Percentiles rank a stretch among this genome's conserved stretches.
phyloP scores from a whole-genome alignment of 2,329 filamentous ascomycete genomes.

The Thermoascus crustaceus region DNA sequence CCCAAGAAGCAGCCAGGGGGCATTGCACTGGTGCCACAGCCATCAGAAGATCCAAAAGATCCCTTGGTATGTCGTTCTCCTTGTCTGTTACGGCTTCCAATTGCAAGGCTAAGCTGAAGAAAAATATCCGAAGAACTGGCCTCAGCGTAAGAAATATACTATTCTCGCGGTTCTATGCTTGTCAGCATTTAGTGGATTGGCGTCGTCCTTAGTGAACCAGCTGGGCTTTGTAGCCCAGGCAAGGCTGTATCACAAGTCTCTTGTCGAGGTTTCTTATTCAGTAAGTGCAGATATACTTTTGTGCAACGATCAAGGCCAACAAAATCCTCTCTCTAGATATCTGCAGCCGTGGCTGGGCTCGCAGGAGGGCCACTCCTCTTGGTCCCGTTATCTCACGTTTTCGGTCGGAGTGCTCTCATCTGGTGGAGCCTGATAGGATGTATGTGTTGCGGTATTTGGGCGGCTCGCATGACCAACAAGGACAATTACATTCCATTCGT shows the following conservation, averaged over 20 bases:
- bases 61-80: no score
- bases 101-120: no score
- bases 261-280: constrained; percentile 10
- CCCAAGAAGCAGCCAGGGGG: no score
- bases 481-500: constrained; percentile 15
- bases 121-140: no score
- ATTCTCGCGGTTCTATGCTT: constrained; percentile 5
- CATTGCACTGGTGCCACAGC: not conserved
- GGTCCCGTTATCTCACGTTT: constrained; percentile 9
- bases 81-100: no score
- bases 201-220: constrained; percentile 6
- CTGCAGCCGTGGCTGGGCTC: constrained; percentile 12
- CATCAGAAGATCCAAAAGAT: not conserved
- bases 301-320: no score
- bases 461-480: constrained; percentile 15
- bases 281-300: no score
- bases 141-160: constrained; percentile 6
- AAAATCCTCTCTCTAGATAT: no score
- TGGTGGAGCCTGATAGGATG: constrained; percentile 15
- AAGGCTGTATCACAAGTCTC: constrained; percentile 10
- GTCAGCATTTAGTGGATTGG: constrained; percentile 5
- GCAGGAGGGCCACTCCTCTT: constrained; percentile 15
- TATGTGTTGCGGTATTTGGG: constrained; percentile 15
- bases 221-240: constrained; percentile 10
- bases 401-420: constrained; percentile 13